These are phyloP conservation scores for Aphanocladium album DNA, from an alignment of 2,329 filamentous ascomycete genomes.

Conservation along the genomic window DNA sequence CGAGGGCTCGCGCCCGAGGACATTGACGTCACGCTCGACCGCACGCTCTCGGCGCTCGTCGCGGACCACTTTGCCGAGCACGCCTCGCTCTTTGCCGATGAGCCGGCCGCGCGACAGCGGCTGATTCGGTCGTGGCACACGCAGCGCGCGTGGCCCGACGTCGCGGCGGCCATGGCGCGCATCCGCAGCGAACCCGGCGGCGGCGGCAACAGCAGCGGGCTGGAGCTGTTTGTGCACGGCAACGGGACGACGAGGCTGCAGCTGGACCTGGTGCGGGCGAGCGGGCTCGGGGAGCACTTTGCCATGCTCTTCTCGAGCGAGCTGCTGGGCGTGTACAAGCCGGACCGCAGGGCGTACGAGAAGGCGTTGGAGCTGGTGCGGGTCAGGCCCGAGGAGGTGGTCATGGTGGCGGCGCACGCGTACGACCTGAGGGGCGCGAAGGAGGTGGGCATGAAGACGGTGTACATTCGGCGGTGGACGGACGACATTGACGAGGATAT, in stretches of 20 bases:
- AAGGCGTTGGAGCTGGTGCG: constrained; percentile 41
- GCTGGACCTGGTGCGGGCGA: constrained; percentile 44
- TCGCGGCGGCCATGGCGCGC: constrained; percentile 33
- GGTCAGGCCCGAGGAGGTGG: constrained; percentile 39
- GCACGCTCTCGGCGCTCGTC: constrained; percentile 35
- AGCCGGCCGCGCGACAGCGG: constrained; percentile 15
- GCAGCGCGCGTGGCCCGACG: constrained; percentile 48
- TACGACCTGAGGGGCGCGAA: constrained; percentile 48
- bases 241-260: constrained; percentile 53
- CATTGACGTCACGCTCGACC: constrained; percentile 45
- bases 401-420: constrained; percentile 50
- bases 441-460: constrained; percentile 42
- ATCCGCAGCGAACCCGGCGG: constrained; percentile 24
- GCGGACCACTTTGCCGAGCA: constrained; percentile 16
- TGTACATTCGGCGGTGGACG: constrained; percentile 49
- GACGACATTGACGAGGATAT: constrained; percentile 47
- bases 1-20: constrained; percentile 37
- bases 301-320: constrained; percentile 49
- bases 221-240: constrained; percentile 45
- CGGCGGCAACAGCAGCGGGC: constrained; percentile 21
- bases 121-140: constrained; percentile 41
- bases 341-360: constrained; percentile 40
- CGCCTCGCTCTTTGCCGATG: constrained; percentile 3
- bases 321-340: constrained; percentile 45
- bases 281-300: constrained; percentile 38